Evolutionary conservation across 2,329 filamentous ascomycete species (phyloP).

Genomic region (Calonectria pteridis): DNA sequence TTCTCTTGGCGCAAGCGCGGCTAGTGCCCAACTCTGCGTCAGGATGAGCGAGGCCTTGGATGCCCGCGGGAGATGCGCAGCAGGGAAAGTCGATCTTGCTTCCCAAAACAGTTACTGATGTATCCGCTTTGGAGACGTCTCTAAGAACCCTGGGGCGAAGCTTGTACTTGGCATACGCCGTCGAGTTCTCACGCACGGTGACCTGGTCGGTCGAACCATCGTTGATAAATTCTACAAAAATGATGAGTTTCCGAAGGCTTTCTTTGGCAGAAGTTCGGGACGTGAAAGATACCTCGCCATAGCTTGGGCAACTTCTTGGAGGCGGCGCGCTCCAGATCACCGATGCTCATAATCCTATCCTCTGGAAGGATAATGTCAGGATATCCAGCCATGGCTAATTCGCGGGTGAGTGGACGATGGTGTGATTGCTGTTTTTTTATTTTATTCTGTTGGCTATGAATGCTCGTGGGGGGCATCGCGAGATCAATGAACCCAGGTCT

Average conservation of each 20-base stretch:
- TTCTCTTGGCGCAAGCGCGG: conserved; percentile 54
- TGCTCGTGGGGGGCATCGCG: not conserved
- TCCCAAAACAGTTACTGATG: not conserved
- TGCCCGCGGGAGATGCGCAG: conserved; percentile 64
- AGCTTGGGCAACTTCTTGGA: not conserved
- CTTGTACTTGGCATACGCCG: conserved; percentile 10
- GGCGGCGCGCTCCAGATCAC: not conserved
- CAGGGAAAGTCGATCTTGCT: conserved; percentile 58
- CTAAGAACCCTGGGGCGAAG: conserved; percentile 17
- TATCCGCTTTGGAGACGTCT: conserved; percentile 19
- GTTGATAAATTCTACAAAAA: conserved; percentile 10
- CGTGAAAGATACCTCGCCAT: not conserved
- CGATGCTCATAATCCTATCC: not conserved
- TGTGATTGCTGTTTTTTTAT: not conserved
- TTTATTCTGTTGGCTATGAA: not conserved
- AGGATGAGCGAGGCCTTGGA: conserved; percentile 63
- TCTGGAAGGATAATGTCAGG: not conserved
- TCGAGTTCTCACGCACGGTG: conserved; percentile 9
- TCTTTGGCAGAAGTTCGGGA: not conserved
- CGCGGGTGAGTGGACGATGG: not conserved
- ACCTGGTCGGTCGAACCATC: conserved; percentile 13
- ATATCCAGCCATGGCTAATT: not conserved
- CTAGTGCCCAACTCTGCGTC: conserved; percentile 62
- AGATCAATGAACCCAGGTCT: not conserved
- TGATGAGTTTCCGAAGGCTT: not conserved